These are phyloP conservation scores for Penicillium sp. DNA, from an alignment of 2,329 filamentous ascomycete species.

Conservation along the genomic window DNA sequence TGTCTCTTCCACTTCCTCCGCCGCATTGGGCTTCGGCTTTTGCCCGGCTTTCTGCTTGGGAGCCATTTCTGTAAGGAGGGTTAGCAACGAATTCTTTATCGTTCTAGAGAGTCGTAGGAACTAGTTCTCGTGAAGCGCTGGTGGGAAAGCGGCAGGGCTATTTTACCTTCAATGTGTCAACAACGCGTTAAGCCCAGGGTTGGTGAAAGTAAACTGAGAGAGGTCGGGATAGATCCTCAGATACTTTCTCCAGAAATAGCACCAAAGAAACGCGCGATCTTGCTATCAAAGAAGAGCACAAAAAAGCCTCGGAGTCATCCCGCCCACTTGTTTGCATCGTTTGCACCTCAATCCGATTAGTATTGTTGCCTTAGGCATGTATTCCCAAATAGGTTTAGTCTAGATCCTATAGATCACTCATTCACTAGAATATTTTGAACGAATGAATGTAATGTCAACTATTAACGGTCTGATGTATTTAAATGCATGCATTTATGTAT, in stretches of 20 bases:
- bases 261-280: constrained; percentile 5
- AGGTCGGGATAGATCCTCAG: neutral
- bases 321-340: constrained; percentile 25
- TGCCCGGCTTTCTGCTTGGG: constrained; percentile 37
- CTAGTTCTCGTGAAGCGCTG: neutral
- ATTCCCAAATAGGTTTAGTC: neutral
- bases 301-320: constrained; percentile 34
- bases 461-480: neutral
- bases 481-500: neutral
- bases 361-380: neutral
- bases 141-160: neutral
- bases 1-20: constrained; percentile 62
- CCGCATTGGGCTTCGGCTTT: constrained; percentile 40
- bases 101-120: neutral
- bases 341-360: constrained; percentile 10
- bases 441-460: neutral
- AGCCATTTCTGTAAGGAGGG: constrained; percentile 29
- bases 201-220: neutral
- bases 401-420: neutral
- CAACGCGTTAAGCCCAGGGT: neutral
- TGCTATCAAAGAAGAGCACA: constrained; percentile 24
- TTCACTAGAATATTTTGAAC: neutral
- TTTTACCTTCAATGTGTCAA: neutral
- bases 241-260: neutral
- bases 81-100: neutral